phyloP scores from a whole-genome alignment of 192 early-diverging fungal species.

The Coemansia sp. region DNA sequence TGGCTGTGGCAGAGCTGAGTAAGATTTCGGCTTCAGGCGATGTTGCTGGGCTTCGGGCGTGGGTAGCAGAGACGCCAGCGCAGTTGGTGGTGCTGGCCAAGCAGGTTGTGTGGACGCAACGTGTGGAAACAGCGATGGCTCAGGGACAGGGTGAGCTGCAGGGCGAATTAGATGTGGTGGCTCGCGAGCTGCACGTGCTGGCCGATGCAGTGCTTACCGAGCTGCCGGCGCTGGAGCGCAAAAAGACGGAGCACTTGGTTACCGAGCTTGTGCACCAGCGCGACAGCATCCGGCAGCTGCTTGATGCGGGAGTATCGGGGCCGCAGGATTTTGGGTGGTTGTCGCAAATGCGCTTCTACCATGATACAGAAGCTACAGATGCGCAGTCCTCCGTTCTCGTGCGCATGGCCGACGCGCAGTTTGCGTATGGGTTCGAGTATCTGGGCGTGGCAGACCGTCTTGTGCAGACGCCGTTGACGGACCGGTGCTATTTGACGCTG shows the following conservation, averaged over 20 bases:
- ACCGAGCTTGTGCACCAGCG: constrained; percentile 99
- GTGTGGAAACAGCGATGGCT: constrained; percentile 74
- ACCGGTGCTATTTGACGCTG: constrained; percentile 97
- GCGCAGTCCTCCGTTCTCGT: constrained; percentile 72
- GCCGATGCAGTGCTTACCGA: constrained; percentile 93
- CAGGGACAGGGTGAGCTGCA: constrained; percentile 48
- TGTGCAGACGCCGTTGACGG: constrained; percentile 98
- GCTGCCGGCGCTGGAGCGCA: constrained; percentile 73
- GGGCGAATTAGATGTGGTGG: constrained; percentile 58
- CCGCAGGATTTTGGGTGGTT: constrained; percentile 91
- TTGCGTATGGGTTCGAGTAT: constrained; percentile 97
- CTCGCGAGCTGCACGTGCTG: constrained; percentile 75
- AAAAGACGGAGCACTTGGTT: constrained; percentile 97
- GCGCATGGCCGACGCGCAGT: constrained; percentile 90
- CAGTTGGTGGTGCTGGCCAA: constrained; percentile 90
- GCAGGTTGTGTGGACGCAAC: constrained; percentile 87
- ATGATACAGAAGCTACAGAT: constrained; percentile 60
- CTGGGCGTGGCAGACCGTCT: constrained; percentile 94
- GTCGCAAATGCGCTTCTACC: constrained; percentile 94
- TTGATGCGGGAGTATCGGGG: constrained; percentile 49
- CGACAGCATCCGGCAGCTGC: constrained; percentile 78
- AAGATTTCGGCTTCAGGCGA: constrained; percentile 58
- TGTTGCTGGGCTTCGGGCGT: constrained; percentile 61
- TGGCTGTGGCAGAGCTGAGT: constrained; percentile 68
- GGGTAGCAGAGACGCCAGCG: constrained; percentile 87